A percentile compares a stretch with the other conserved stretches of the same genome.
Conservation (phyloP, 169 alveolate species). For the Cardiosporidium cionae region DNA sequence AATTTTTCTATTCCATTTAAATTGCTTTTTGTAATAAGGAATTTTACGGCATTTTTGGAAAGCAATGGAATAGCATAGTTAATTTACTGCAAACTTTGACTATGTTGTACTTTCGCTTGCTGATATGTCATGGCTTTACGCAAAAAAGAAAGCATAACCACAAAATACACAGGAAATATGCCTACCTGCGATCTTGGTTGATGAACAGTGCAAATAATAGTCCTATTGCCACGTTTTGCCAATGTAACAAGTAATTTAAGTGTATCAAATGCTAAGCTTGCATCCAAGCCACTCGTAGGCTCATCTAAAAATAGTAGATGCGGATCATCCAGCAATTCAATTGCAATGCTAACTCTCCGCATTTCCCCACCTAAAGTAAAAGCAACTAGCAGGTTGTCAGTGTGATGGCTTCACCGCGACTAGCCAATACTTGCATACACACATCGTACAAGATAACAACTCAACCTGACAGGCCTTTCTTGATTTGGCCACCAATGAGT, state of each 20-base stretch:
- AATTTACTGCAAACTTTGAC: no score
- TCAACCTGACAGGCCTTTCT: conserved; percentile 62
- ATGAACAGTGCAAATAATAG: conserved; percentile 48
- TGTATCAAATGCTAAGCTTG: conserved; percentile 53
- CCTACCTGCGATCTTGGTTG: conserved; percentile 35
- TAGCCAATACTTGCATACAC: background rate
- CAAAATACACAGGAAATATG: background rate
- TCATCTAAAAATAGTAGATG: conserved; percentile 69
- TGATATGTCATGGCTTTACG: no score
- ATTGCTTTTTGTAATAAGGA: no score
- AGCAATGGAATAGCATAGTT: no score
- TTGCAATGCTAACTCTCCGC: conserved; percentile 76
- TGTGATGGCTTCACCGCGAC: no score
- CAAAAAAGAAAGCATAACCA: no score
- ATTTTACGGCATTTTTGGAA: no score
- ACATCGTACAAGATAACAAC: background rate
- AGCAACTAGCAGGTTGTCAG: no score
- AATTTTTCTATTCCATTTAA: no score
- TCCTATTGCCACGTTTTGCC: conserved; percentile 37
- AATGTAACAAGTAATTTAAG: conserved; percentile 28
- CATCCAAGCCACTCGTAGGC: conserved; percentile 75
- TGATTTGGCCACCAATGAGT: conserved; percentile 54
- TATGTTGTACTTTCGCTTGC: no score
- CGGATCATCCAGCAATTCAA: conserved; percentile 80
- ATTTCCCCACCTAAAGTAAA: conserved; percentile 88